Base-by-base conservation (phyloP, 495 filamentous ascomycete species). In the Terfezia boudieri region DNA sequence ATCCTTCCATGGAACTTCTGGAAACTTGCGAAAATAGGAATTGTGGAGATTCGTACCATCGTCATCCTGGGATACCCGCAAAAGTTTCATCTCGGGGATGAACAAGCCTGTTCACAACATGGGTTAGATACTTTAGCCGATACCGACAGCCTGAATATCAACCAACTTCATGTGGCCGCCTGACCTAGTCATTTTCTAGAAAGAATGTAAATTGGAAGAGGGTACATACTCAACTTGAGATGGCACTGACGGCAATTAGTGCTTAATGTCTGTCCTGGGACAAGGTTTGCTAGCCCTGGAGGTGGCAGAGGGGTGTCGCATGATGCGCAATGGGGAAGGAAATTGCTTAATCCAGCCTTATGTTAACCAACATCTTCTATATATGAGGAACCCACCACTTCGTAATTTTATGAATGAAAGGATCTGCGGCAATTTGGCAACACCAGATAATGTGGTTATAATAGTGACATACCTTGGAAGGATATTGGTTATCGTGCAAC, bases 191-290 rank as follows among this genome's bases (percentile, higher is more conserved):
- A 36, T 16, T 4, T 26, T 38, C 50, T 32, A 52, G 9, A 10
- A 36, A 37, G 50, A 20, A 26, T 10, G 3, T 35, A 16, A 2
- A 9, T 52, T 14, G 41, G 23, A 35, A 51, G n/a, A 54, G 46
- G 3, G n/a, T 12, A 57, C 70, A 7, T 67, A 77, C 80, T 81
- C 78, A 94, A 86, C 62, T 82, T 84, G 36, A 71, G 71, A 67
- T 93, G 85, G 63, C 87, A 94, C 58, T 82, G 73, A 11, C 84
- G 76, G 68, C 87, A 94, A 26, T 82, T 74, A 51, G 85, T 84
- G 66, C 78, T 81, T 0, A 80, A 74, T 36, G 81, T 77, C 50
- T 92, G 84, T 37, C 83, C 85, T 22, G 81, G 76, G 1, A 92
- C 83, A 0, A 73, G 69, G 16, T 80, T 74, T 36, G 73, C 69